Base-by-base conservation (phyloP, 345 rosid genomes). In the Brassica rapa region DNA sequence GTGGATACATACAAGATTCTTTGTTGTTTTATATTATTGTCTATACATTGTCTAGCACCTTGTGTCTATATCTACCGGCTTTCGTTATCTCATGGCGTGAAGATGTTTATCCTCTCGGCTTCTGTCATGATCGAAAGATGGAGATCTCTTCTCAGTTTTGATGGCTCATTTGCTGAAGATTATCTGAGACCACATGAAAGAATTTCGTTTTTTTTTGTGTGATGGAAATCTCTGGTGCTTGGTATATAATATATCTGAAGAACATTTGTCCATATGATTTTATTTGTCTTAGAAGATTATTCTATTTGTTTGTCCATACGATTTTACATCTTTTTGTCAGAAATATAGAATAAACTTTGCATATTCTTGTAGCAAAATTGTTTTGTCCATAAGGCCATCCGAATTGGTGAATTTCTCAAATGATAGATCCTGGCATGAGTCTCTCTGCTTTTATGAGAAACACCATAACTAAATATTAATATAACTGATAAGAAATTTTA, bases 51-150 rank as follows among this genome's bases (percentile, higher is more conserved):
- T 71, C 35, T 19, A 62, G 57, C 70, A 29, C 23, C 66, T 57
- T 66, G 72, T 57, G 29, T 56, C 51, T 6, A 19, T 25, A 73
- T 64, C 70, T 63, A 73, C 71, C 49, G 62, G 74, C 72, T 68
- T 43, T 68, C 6, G 11, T 70, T 11, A n/a, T 51, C 65, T 35
- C 70, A 35, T 62, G 57, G 75, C 71, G 14, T 51, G 75, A 77
- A 77, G 71, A 77, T 70, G 75, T 62, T 70, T 62, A 9, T 70
- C 14, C 66, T 70, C 75, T 63, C n/a, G 57, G 75, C 76, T 77
- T 77, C 70, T 70, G 80, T 70, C 75, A 53, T 70, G 75, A 6
- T 77, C 59, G 33, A 53, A 64, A 56, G 66, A 64, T 35, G 71
- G 81, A 71, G 14, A 12, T 39, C 4, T 37, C 39, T 37, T n/a